Evolutionary conservation across 768 basidiomycete genomes (phyloP).

Genomic region (Trametes punicea): DNA sequence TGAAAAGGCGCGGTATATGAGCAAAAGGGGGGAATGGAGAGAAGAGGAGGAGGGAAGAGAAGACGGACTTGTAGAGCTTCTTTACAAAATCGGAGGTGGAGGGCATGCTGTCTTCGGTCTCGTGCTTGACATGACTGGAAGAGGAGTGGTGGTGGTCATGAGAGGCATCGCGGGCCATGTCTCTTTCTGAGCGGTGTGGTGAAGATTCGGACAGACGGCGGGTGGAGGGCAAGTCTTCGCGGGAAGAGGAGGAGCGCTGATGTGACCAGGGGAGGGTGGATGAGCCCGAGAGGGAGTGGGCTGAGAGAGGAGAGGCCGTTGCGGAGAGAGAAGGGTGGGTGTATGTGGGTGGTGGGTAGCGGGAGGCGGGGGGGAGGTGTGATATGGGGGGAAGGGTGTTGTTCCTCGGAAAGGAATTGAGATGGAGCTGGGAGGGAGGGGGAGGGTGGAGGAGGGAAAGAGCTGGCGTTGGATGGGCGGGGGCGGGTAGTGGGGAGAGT

Average conservation of each 20-base stretch:
- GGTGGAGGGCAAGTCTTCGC: conserved; percentile 32
- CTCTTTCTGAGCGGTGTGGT: conserved; percentile 19
- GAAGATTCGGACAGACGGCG: conserved; percentile 27
- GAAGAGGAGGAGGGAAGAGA: neutral
- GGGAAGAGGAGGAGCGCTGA: conserved; percentile 32
- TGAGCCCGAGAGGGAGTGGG: conserved; percentile 25
- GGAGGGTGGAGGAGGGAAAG: conserved; percentile 43
- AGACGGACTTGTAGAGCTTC: conserved; percentile 82
- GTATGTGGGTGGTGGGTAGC: conserved; percentile 35
- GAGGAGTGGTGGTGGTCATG: conserved; percentile 14
- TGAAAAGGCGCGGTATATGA: neutral
- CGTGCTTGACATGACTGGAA: conserved; percentile 30
- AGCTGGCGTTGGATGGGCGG: conserved; percentile 35
- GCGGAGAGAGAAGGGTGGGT: conserved; percentile 35
- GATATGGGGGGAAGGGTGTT: conserved; percentile 43
- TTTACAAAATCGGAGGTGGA: conserved; percentile 93
- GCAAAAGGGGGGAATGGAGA: neutral
- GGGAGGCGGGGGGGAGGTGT: conserved; percentile 26
- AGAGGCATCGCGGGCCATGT: conserved; percentile 25
- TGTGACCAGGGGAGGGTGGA: conserved; percentile 32
- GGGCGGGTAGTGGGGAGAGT: conserved; percentile 24
- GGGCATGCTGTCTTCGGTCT: conserved; percentile 71
- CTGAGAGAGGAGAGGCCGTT: conserved; percentile 28
- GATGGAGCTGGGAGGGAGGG: conserved; percentile 40
- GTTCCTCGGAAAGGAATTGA: conserved; percentile 33